phyloP scores from a whole-genome alignment of 2,329 filamentous ascomycete genomes.

The Cladophialophora psammophila region DNA sequence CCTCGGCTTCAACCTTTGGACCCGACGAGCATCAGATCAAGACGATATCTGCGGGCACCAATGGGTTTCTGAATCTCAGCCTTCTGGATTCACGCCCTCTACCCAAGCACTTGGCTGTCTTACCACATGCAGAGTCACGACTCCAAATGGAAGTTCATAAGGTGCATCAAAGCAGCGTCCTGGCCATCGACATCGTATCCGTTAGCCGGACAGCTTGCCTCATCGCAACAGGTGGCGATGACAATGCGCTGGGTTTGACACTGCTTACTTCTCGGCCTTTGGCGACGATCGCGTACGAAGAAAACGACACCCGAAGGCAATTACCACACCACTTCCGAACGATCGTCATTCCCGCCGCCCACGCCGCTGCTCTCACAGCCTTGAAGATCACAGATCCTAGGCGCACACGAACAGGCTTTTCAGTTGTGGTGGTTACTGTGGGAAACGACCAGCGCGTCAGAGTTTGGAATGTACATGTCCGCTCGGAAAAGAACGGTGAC shows the following conservation, averaged over 20 bases:
- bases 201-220: slow-evolving; percentile 51
- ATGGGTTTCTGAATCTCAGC: slow-evolving; percentile 75
- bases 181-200: slow-evolving; percentile 55
- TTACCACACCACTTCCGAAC: slow-evolving; percentile 40
- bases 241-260: slow-evolving; percentile 76
- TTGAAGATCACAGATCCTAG: slow-evolving; percentile 45
- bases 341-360: slow-evolving; percentile 51
- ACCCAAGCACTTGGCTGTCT: background rate
- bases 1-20: background rate
- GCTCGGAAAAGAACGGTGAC: slow-evolving; percentile 31
- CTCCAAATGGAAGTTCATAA: slow-evolving; percentile 26
- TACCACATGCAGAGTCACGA: background rate
- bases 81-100: background rate
- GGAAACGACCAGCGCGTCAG: slow-evolving; percentile 58
- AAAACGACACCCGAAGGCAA: background rate
- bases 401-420: slow-evolving; percentile 14
- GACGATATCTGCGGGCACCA: slow-evolving; percentile 66
- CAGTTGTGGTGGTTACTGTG: slow-evolving; percentile 47
- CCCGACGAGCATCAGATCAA: background rate
- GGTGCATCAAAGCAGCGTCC: slow-evolving; percentile 84
- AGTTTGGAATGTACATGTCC: slow-evolving; percentile 49
- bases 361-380: slow-evolving; percentile 54
- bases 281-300: background rate
- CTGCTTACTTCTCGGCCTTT: slow-evolving; percentile 39
- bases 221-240: slow-evolving; percentile 82